phyloP scores from a whole-genome alignment of 306 rosid genomes.

The Senna tora region DNA sequence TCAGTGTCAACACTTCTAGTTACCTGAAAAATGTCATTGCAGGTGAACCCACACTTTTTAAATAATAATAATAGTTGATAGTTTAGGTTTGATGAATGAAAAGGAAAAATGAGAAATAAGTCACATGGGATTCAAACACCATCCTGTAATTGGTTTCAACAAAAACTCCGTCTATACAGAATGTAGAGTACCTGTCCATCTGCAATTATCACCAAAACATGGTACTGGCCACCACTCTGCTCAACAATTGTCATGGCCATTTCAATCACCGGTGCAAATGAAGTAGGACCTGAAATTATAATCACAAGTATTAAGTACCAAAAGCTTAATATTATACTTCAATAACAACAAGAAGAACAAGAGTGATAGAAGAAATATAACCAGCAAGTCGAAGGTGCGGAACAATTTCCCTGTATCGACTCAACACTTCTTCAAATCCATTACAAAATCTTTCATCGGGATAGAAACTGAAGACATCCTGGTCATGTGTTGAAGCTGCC shows the following conservation, averaged over 20 bases:
- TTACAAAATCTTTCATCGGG: conserved; percentile 75
- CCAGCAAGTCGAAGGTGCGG: conserved; percentile 89
- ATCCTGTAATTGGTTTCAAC: conserved; percentile 19
- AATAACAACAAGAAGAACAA: conserved; percentile 21
- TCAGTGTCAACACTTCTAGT: conserved; percentile 92
- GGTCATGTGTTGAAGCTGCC: conserved; percentile 92
- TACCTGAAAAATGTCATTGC: conserved; percentile 58
- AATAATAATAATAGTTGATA: not conserved
- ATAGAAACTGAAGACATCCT: conserved; percentile 84
- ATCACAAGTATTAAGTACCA: not conserved
- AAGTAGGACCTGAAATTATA: conserved; percentile 80
- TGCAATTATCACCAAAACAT: conserved; percentile 70
- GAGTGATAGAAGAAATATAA: conserved; percentile 37
- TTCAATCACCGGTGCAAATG: conserved; percentile 90
- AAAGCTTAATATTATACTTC: conserved; percentile 21
- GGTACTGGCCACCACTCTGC: conserved; percentile 90
- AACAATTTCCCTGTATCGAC: conserved; percentile 74
- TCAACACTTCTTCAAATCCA: conserved; percentile 94
- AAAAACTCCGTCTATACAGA: not conserved
- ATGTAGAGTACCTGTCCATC: conserved; percentile 87
- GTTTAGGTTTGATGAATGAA: not conserved
- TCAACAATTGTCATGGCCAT: conserved; percentile 94
- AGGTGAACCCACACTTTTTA: conserved; percentile 5
- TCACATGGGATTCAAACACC: conserved; percentile 25
- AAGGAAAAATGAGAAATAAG: conserved; percentile 7